Percentiles rank a stretch among this genome's conserved stretches.
Conservation (phyloP, 805 yeast genomes). For the Lachancea dasiensis region DNA sequence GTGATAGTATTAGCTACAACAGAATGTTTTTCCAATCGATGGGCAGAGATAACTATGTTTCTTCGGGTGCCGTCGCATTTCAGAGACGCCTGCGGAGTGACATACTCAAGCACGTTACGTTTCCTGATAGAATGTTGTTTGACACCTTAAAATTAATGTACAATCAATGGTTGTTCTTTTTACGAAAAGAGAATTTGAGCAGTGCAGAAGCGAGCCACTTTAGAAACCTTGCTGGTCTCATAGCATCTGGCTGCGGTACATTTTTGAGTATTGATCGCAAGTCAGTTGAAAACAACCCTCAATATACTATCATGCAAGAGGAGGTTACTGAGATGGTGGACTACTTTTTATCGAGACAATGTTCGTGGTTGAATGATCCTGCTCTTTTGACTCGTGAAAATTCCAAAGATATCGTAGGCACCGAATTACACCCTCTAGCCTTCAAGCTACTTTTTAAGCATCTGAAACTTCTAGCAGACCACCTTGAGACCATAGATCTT, state of each 20-base stretch:
- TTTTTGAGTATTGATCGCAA: constrained; percentile 36
- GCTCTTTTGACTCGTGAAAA: constrained; percentile 58
- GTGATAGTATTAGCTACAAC: constrained; percentile 19
- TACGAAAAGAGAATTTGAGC: constrained; percentile 19
- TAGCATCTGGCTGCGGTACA: constrained; percentile 66
- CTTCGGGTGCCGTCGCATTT: constrained; percentile 67
- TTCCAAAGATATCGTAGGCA: constrained; percentile 62
- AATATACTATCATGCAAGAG: constrained; percentile 21
- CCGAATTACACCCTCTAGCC: constrained; percentile 56
- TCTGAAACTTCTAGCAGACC: constrained; percentile 36
- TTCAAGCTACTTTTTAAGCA: constrained; percentile 44
- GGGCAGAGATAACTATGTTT: constrained; percentile 47
- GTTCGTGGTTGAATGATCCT: constrained; percentile 42
- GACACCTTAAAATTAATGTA: constrained; percentile 35
- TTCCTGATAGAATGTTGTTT: constrained; percentile 25
- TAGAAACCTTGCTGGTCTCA: constrained; percentile 64
- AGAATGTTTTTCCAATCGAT: constrained; percentile 39
- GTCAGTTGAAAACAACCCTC: constrained; percentile 8
- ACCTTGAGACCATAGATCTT: constrained; percentile 25
- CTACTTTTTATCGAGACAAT: constrained; percentile 46
- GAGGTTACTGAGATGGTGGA: constrained; percentile 37
- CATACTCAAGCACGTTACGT: constrained; percentile 22
- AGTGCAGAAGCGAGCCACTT: constrained; percentile 41
- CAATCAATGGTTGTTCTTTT: constrained; percentile 28
- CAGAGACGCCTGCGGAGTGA: constrained; percentile 57